Evolutionary conservation across 2,329 filamentous ascomycete species (phyloP).

Genomic region (Sporothrix mexicana): DNA sequence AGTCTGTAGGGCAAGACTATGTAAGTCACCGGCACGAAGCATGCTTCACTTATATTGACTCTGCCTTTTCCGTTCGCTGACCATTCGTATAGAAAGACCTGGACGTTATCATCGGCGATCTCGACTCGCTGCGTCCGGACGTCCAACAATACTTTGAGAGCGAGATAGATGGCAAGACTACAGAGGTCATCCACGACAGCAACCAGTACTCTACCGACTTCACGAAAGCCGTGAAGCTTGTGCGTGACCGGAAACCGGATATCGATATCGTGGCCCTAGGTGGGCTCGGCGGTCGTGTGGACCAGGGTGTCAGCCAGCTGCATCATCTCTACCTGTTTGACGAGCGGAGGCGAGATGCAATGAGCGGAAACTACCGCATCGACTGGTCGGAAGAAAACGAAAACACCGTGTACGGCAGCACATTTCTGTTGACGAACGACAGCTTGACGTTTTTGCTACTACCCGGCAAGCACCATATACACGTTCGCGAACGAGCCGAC

Average conservation of each 20-base stretch:
- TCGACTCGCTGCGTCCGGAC: slow-evolving; percentile 77
- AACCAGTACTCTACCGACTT: slow-evolving; percentile 94
- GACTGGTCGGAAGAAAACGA: slow-evolving; percentile 51
- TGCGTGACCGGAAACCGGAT: slow-evolving; percentile 47
- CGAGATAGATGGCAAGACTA: slow-evolving; percentile 48
- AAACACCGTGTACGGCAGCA: slow-evolving; percentile 46
- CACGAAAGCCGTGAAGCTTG: slow-evolving; percentile 74
- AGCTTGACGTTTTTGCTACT: slow-evolving; percentile 84
- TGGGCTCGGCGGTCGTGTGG: slow-evolving; percentile 85
- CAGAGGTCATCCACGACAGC: slow-evolving; percentile 70
- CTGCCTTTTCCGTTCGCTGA: slow-evolving; percentile 44
- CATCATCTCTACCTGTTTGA: slow-evolving; percentile 79
- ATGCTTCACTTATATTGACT: neutral
- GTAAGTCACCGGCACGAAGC: slow-evolving; percentile 43
- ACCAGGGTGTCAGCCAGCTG: slow-evolving; percentile 88
- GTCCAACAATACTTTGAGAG: slow-evolving; percentile 69
- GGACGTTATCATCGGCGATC: slow-evolving; percentile 81
- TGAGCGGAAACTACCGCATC: slow-evolving; percentile 10
- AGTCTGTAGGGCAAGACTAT: slow-evolving; percentile 41
- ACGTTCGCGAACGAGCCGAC: slow-evolving; percentile 58
- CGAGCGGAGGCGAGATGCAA: slow-evolving; percentile 33
- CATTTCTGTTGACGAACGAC: slow-evolving; percentile 82
- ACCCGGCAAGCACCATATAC: slow-evolving; percentile 69
- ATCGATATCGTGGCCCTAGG: slow-evolving; percentile 78
- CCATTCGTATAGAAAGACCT: slow-evolving; percentile 49